Base-by-base conservation (phyloP, 1,139 yeast species). In the Debaryomyces psychrophilus region DNA sequence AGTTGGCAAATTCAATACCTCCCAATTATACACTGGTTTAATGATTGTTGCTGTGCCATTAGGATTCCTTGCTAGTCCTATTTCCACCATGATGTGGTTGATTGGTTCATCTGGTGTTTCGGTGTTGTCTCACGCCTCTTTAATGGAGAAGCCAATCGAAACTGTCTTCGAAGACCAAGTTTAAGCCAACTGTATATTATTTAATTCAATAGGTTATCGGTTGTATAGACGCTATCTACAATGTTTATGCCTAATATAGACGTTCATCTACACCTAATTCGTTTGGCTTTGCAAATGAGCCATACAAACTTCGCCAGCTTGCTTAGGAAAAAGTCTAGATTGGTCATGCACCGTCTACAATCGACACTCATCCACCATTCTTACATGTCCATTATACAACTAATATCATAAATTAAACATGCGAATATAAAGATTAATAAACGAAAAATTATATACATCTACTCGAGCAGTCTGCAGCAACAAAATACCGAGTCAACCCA, bases 101-200 rank as follows among this genome's bases (percentile, higher is more conserved):
- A 83, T 95, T 63, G 99, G 99, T 57, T 95, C 97, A 7, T 87
- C 97, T 18, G 85, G 88, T 36, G 95, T 90, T 44, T 71, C 87
- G 42, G 93, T 95, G 43, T 76, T 92, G 47, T 83, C 96, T 11
- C 99, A 95, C 69, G 98, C 99, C 45, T 72, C 95, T 11, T 80
- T 95, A 55, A 83, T 95, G 90, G 99, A 95, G 66, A 93, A 93
- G 73, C 99, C 99, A 38, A 90, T 95, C 58, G 99, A 93, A 73
- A 87, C 96, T 40, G 97, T 95, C 29, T 93, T 93, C 62, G 97
- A 92, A 67, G 98, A 90, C 65, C 90, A 88, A 63, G 79, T 74
- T 41, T 74, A 64, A 49, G 31, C 20, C 28, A 22, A 22, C 11
- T 33, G 36, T 20, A 33, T 20, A 18, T 33, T 33, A 33, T 18